Conservation (phyloP, 495 filamentous ascomycete genomes). For the Apodospora peruviana region DNA sequence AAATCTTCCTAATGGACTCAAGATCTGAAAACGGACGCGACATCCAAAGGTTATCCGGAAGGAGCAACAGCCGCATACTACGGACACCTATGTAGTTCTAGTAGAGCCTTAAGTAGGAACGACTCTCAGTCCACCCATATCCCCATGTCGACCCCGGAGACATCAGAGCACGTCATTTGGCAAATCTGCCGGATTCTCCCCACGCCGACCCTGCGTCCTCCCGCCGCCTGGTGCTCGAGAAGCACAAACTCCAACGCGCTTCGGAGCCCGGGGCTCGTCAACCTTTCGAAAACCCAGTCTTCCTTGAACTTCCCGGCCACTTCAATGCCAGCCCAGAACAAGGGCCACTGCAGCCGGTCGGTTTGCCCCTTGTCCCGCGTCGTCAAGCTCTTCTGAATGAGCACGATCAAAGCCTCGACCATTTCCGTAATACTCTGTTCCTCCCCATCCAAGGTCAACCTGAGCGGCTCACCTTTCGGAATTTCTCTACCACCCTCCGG, state of each 20-base stretch:
- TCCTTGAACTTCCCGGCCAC: slow-evolving; percentile 32
- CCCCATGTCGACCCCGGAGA: no score
- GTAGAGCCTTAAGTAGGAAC: no score
- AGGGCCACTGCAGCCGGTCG: slow-evolving; percentile 40
- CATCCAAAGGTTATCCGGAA: no score
- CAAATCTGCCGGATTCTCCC: slow-evolving; percentile 12
- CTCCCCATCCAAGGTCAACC: slow-evolving; percentile 5
- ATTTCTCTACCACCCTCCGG: neutral
- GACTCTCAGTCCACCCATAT: no score
- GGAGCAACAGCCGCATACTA: no score
- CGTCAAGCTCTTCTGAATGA: slow-evolving; percentile 33
- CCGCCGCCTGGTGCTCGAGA: slow-evolving; percentile 1
- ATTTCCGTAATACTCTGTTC: slow-evolving; percentile 21
- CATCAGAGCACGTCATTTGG: slow-evolving; percentile 3
- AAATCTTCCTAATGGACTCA: no score
- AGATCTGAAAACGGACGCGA: no score
- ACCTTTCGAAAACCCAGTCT: slow-evolving; percentile 33
- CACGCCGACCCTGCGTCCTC: slow-evolving; percentile 10
- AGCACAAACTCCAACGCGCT: slow-evolving; percentile 6
- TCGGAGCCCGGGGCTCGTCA: slow-evolving; percentile 25
- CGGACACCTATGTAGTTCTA: no score
- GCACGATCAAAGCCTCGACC: slow-evolving; percentile 29
- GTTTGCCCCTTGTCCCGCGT: slow-evolving; percentile 29
- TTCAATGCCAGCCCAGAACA: slow-evolving; percentile 43
- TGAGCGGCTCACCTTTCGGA: neutral